phyloP scores from a whole-genome alignment of 169 alveolate genomes.

The Cryptosporidium ryanae region DNA sequence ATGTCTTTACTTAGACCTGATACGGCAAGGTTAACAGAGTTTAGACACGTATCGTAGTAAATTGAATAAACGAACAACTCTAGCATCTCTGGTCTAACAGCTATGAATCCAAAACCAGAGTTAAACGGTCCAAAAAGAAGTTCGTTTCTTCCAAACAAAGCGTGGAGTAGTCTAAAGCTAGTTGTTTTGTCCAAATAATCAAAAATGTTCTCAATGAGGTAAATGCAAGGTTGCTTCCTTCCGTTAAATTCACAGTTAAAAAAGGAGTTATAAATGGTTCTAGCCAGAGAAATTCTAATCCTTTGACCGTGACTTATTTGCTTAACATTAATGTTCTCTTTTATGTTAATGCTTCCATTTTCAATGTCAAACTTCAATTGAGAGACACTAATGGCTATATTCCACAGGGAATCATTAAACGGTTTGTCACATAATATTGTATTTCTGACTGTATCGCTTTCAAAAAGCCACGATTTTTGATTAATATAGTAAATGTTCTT shows the following conservation, averaged over 20 bases:
- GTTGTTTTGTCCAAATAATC: constrained; percentile 24
- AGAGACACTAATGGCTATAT: constrained; percentile 7
- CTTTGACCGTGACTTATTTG: constrained; percentile 69
- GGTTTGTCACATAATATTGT: constrained; percentile 41
- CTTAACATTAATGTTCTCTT: constrained; percentile 22
- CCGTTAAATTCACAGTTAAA: not conserved
- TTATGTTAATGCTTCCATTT: not conserved
- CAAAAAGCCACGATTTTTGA: constrained; percentile 34
- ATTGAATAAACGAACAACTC: constrained; percentile 28
- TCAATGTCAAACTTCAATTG: constrained; percentile 17
- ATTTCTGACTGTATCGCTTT: constrained; percentile 18
- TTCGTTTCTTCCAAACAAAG: constrained; percentile 12
- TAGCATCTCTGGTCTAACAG: constrained; percentile 7
- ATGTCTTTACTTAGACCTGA: not conserved
- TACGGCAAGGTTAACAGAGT: not conserved
- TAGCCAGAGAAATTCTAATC: constrained; percentile 47
- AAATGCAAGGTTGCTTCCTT: constrained; percentile 14
- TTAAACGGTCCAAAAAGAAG: not conserved
- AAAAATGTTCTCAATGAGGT: constrained; percentile 43
- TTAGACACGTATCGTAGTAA: constrained; percentile 2
- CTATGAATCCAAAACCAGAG: constrained; percentile 45
- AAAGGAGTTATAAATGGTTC: constrained; percentile 29
- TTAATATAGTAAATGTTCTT: constrained; percentile 12
- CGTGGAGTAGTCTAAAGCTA: constrained; percentile 14
- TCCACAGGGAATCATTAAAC: constrained; percentile 34